Percentiles rank a stretch among this genome's conserved stretches.
Evolutionary conservation across 2,329 filamentous ascomycete species (phyloP).

Genomic region (Aplosporella prunicola): DNA sequence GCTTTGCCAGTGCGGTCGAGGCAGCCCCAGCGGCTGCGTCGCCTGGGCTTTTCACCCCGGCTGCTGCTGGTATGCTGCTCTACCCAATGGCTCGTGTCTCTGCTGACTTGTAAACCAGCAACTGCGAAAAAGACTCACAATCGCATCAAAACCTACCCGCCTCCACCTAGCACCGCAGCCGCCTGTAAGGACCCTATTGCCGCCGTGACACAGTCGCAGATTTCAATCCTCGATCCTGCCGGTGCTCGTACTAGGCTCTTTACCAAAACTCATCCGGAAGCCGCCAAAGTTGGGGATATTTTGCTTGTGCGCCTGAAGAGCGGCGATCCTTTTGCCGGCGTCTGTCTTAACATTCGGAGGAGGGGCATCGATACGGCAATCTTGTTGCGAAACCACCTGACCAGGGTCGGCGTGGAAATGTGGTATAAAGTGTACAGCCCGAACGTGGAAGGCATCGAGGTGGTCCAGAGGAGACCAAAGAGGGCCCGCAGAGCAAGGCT

Average conservation of each 20-base stretch:
- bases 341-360: slow-evolving; percentile 76
- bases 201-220: slow-evolving; percentile 57
- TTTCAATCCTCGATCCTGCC: slow-evolving; percentile 70
- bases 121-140: slow-evolving; percentile 27
- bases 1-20: slow-evolving; percentile 11
- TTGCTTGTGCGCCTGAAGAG: slow-evolving; percentile 78
- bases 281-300: slow-evolving; percentile 78
- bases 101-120: too few species aligned
- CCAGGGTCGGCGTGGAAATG: slow-evolving; percentile 86
- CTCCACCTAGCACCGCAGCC: slow-evolving; percentile 46
- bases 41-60: too few species aligned
- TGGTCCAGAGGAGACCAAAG: slow-evolving; percentile 79
- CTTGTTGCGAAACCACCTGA: slow-evolving; percentile 75
- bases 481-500: slow-evolving; percentile 77
- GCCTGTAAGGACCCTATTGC: slow-evolving; percentile 59
- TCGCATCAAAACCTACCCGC: slow-evolving; percentile 43
- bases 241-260: slow-evolving; percentile 78
- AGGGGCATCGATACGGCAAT: slow-evolving; percentile 82
- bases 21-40: slow-evolving; percentile 36
- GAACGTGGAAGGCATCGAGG: slow-evolving; percentile 80
- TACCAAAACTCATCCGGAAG: slow-evolving; percentile 64
- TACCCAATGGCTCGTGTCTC: slow-evolving; percentile 30
- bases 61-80: too few species aligned
- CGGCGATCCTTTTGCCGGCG: slow-evolving; percentile 82
- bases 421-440: slow-evolving; percentile 94